A percentile compares a stretch with the other conserved stretches of the same genome.
Evolutionary conservation across 2,329 filamentous ascomycete genomes (phyloP).

Genomic region (Paecilomyces dactylethromorphus): DNA sequence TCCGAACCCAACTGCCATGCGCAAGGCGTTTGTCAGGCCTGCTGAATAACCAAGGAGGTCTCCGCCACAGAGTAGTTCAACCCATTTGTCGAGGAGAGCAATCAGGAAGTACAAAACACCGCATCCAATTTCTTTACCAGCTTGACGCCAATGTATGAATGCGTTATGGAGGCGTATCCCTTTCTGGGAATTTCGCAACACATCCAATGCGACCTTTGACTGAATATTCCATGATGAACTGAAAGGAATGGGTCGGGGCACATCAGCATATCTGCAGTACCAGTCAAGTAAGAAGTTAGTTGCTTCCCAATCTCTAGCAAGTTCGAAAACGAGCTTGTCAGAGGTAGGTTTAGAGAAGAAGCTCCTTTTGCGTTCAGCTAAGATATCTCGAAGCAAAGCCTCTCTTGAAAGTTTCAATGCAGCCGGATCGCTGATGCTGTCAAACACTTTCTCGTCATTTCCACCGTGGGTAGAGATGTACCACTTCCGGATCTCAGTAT

Average conservation of each 20-base stretch:
- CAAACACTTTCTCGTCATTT: constrained; percentile 33
- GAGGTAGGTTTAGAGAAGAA: constrained; percentile 37
- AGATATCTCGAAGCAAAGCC: constrained; percentile 40
- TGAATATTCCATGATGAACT: constrained; percentile 55
- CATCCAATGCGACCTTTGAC: constrained; percentile 48
- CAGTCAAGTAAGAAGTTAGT: constrained; percentile 50
- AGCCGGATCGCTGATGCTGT: constrained; percentile 42
- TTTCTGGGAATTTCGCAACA: constrained; percentile 47
- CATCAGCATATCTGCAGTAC: constrained; percentile 45
- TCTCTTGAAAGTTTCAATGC: constrained; percentile 43
- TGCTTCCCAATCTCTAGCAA: constrained; percentile 47
- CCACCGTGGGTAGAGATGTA: constrained; percentile 27
- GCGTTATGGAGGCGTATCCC: constrained; percentile 51
- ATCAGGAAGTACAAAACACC: constrained; percentile 50
- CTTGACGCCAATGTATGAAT: constrained; percentile 54
- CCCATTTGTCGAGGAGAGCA: constrained; percentile 52
- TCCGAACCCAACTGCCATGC: constrained; percentile 48
- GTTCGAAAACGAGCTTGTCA: constrained; percentile 43
- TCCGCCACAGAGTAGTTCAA: constrained; percentile 42
- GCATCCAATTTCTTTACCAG: constrained; percentile 48
- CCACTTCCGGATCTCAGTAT: constrained; percentile 34
- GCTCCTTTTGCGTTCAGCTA: constrained; percentile 37
- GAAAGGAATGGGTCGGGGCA: constrained; percentile 46
- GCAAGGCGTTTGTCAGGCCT: constrained; percentile 28
- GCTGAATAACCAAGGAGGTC: constrained; percentile 34